Evolutionary conservation across 2,329 filamentous ascomycete species (phyloP), one percentile per base, ranked within the genome.

Genomic region (Zymoseptoria pseudotritici): DNA sequence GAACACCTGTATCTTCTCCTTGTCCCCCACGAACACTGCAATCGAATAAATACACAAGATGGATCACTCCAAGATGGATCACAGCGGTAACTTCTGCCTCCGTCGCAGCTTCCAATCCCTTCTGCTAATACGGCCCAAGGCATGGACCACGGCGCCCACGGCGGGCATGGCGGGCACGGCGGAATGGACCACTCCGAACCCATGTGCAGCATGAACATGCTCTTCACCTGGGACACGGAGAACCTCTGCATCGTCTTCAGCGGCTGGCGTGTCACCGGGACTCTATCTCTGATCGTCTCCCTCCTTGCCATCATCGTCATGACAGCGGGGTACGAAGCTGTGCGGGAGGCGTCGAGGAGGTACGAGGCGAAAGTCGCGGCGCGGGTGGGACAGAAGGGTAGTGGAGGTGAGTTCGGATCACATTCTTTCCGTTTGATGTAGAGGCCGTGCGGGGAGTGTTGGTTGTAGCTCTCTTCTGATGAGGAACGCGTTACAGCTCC

Each of bases 241-340:
- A 89, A 97, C 77, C 90, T 99, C 65, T 99, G 94, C 82, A 95
- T 99, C 76, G 85, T 99, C 75, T 99, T 97, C 81, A 83, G 82
- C 69, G 85, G 87, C 76, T 99, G 94, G 94, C 92, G 90, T 77
- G 78, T 99, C 75, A 86, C 83, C 63, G 86, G 87, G 62, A 86
- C 86, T 2, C 71, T 83, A 56, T 88, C 88, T 36, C 87, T 99
- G 60, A 70, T 97, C 73, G 75, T 91, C 70, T 96, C 93, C 26
- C 86, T 99, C 62, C 69, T 94, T 67, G 89, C 86, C 66, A 87
- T 99, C 68, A 83, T 95, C 61, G 82, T 89, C 62, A 80, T 99
- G 65, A 89, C 88, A 36, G 90, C 91, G n/a, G 91, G 91, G 66
- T 99, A 97, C 80, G 94, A 99, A 78, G 89, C 86, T 55, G 80